A percentile compares a stretch with the other conserved stretches of the same genome.
Conservation (phyloP, 2,329 filamentous ascomycete genomes). For the Stylonectria norvegica region DNA sequence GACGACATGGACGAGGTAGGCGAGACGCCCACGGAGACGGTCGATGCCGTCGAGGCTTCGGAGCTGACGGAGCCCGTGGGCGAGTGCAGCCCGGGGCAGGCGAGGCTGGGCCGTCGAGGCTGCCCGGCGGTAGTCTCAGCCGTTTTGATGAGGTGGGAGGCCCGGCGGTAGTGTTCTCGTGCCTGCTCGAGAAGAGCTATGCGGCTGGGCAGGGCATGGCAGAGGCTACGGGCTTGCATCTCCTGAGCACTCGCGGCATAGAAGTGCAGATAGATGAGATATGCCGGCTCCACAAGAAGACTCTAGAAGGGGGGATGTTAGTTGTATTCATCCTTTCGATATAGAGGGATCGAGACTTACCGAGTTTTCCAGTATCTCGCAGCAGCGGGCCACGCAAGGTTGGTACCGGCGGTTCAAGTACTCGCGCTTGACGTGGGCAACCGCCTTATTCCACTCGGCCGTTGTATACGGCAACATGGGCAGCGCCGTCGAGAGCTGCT, state of each 20-base stretch:
- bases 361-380: slow-evolving; percentile 50
- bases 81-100: slow-evolving; percentile 42
- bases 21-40: slow-evolving; percentile 45
- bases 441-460: slow-evolving; percentile 49
- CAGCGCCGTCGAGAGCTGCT: slow-evolving; percentile 18
- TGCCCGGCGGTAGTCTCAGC: slow-evolving; percentile 43
- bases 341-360: no score
- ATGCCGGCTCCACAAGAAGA: slow-evolving; percentile 50
- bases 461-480: slow-evolving; percentile 41
- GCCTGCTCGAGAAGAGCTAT: slow-evolving; percentile 49
- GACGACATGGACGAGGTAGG: slow-evolving; percentile 39
- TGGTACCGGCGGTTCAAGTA: slow-evolving; percentile 50
- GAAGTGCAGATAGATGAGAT: slow-evolving; percentile 58
- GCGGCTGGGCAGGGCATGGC: slow-evolving; percentile 44
- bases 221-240: slow-evolving; percentile 50
- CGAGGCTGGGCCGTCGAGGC: slow-evolving; percentile 40
- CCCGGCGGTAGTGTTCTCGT: slow-evolving; percentile 48
- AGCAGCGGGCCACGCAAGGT: slow-evolving; percentile 51
- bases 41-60: slow-evolving; percentile 25
- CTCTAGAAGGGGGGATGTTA: no score
- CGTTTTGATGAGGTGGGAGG: slow-evolving; percentile 44
- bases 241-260: slow-evolving; percentile 60
- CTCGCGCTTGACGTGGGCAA: slow-evolving; percentile 53
- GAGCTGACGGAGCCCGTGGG: slow-evolving; percentile 47
- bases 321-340: no score